phyloP scores from a whole-genome alignment of 768 basidiomycete genomes.

The Auriscalpium vulgare region DNA sequence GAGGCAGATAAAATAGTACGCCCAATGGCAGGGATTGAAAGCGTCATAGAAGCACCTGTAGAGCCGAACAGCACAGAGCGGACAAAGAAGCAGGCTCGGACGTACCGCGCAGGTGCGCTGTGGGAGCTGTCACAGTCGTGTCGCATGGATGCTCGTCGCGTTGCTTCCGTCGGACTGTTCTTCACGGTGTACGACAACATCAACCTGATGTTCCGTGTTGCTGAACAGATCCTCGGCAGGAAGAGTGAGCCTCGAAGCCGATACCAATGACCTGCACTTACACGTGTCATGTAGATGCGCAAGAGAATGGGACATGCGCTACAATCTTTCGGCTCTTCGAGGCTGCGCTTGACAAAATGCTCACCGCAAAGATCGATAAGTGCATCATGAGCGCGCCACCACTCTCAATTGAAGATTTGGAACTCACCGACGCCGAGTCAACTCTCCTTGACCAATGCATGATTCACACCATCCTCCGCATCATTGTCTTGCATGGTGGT shows the following conservation, averaged over 20 bases:
- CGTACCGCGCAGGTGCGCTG: too few relatives aligned
- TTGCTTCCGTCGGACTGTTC: too few relatives aligned
- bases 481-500: slow-evolving; percentile 25
- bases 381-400: slow-evolving; percentile 19
- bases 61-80: too few relatives aligned
- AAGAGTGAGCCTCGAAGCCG: slow-evolving; percentile 10
- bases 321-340: slow-evolving; percentile 23
- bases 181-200: slow-evolving; percentile 30
- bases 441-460: neutral
- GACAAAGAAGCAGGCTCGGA: too few relatives aligned
- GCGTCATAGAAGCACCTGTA: too few relatives aligned
- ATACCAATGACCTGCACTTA: too few relatives aligned
- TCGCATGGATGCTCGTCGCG: too few relatives aligned
- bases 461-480: slow-evolving; percentile 22
- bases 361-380: slow-evolving; percentile 12
- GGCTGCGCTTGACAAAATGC: slow-evolving; percentile 20
- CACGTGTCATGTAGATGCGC: too few relatives aligned
- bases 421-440: slow-evolving; percentile 10
- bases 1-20: too few relatives aligned
- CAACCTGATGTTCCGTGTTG: slow-evolving; percentile 22
- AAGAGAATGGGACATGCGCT: slow-evolving; percentile 31
- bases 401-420: too few relatives aligned
- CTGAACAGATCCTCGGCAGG: slow-evolving; percentile 27
- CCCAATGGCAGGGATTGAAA: too few relatives aligned
- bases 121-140: too few relatives aligned